These are phyloP conservation scores for Sporothrix luriei DNA, from an alignment of 2,329 filamentous ascomycete genomes.

Conservation along the genomic window DNA sequence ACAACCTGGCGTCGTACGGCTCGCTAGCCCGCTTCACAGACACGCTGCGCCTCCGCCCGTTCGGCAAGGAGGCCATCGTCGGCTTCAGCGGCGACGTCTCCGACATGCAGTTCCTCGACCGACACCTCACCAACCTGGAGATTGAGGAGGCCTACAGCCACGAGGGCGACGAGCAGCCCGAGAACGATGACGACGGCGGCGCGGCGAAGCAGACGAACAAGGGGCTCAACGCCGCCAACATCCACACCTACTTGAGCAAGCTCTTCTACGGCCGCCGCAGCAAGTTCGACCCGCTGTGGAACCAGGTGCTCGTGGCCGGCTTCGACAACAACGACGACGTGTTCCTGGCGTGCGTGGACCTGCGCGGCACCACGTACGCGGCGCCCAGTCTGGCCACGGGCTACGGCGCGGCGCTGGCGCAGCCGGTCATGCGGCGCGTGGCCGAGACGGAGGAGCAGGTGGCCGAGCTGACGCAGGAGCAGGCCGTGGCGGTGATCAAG, in stretches of 20 bases:
- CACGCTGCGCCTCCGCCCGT: slow-evolving; percentile 90
- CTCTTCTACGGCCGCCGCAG: slow-evolving; percentile 93
- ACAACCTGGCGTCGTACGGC: slow-evolving; percentile 97
- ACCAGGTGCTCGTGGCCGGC: slow-evolving; percentile 87
- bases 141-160: slow-evolving; percentile 83
- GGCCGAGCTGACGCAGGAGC: slow-evolving; percentile 70
- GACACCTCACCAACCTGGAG: slow-evolving; percentile 81
- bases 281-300: slow-evolving; percentile 98
- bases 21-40: slow-evolving; percentile 95
- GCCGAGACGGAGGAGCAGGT: slow-evolving; percentile 83
- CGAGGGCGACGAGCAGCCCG: slow-evolving; percentile 37
- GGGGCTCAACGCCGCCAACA: slow-evolving; percentile 82
- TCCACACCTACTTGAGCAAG: slow-evolving; percentile 95
- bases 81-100: slow-evolving; percentile 97
- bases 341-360: slow-evolving; percentile 88
- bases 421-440: slow-evolving; percentile 82
- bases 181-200: slow-evolving; percentile 57
- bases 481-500: slow-evolving; percentile 78
- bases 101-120: slow-evolving; percentile 98
- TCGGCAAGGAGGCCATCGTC: slow-evolving; percentile 80
- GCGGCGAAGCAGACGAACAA: slow-evolving; percentile 56
- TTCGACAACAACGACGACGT: slow-evolving; percentile 77
- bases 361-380: slow-evolving; percentile 89
- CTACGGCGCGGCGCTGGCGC: slow-evolving; percentile 88
- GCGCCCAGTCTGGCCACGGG: slow-evolving; percentile 89